phyloP scores from a whole-genome alignment of 225 moss, liverwort and hornwort genomes.

The Anthoceros angustus region DNA sequence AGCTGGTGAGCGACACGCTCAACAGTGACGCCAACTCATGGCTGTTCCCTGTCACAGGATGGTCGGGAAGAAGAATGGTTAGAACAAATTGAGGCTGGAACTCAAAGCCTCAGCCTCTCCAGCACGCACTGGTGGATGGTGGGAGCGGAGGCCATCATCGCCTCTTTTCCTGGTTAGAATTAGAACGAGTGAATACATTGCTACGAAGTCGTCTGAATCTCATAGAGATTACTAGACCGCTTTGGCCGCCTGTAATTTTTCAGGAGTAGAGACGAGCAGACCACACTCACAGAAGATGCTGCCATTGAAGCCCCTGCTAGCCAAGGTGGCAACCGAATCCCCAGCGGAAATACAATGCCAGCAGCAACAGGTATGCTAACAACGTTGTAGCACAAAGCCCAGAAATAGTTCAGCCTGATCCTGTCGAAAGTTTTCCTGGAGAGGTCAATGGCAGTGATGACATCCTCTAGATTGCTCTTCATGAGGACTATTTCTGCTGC shows the following conservation, averaged over 20 bases:
- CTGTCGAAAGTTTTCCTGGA: conserved; percentile 62
- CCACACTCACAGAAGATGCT: conserved; percentile 88
- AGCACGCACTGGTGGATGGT: no score
- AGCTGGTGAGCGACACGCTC: no score
- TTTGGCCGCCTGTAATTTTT: conserved; percentile 67
- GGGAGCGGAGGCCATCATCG: neutral
- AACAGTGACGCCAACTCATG: no score
- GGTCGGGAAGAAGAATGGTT: no score
- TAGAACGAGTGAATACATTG: neutral
- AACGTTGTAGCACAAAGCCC: conserved; percentile 87
- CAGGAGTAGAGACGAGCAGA: conserved; percentile 79
- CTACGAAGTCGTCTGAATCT: neutral
- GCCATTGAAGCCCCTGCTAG: conserved; percentile 96
- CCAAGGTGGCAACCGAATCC: conserved; percentile 83
- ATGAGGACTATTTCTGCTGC: conserved; percentile 94
- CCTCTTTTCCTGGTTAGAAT: neutral
- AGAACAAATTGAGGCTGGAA: no score
- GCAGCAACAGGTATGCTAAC: conserved; percentile 84
- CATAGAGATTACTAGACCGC: neutral
- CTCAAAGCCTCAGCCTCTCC: no score
- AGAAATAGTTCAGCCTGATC: conserved; percentile 70
- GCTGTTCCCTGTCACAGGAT: no score
- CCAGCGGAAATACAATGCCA: conserved; percentile 58
- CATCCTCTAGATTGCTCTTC: conserved; percentile 91
- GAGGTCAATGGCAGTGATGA: conserved; percentile 74